Base-by-base conservation (phyloP, 495 filamentous ascomycete species). In the Friedmanniomyces simplex region DNA sequence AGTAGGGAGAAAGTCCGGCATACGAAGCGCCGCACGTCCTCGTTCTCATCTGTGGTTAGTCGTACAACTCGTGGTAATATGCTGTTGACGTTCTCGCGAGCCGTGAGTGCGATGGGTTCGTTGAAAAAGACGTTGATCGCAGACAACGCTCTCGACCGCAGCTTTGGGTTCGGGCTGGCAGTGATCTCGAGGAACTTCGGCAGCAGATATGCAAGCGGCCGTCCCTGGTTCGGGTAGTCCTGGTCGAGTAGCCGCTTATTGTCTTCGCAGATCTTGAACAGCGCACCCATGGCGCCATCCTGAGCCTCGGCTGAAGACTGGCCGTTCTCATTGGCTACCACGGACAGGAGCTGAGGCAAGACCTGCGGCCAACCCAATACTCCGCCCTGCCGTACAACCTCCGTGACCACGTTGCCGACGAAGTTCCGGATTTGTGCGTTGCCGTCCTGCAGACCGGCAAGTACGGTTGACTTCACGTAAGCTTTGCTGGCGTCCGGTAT, bases 191-290 rank as follows among this genome's bases (percentile, higher is more conserved):
- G 79, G 63, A 97, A 79, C 68, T 93, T 91, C 22, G 94, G 93
- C 47, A 97, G 85, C 34, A 99, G 84, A 59, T 93, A 83, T 64
- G 86, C 83, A 36, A 97, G 78, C 3, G 93, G 93, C 26, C 88
- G 79, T 46, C 50, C 48, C 68, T 95, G 83, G 52, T 89, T 88
- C 57, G 87, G 77, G 65, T 94, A 87, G 42, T 95, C 89, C 62
- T 82, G 79, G 70, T 96, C 89, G 55, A 99, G 74, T 56, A 87
- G 76, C 64, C 86, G 86, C 68, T 83, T 86, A 71, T 91, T 96
- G 71, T 99, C 93, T 70, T 97, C 90, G 72, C 94, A 99, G 62
- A 97, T 88, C 75, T 96, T 97, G 61, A 84, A 75, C 67, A 99
- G 76, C 13, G 93, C 89, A 24, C 85, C 82, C 87, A 96, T 95